phyloP scores from a whole-genome alignment of 2,329 filamentous ascomycete genomes.

The Ascochyta clinopodiicola region DNA sequence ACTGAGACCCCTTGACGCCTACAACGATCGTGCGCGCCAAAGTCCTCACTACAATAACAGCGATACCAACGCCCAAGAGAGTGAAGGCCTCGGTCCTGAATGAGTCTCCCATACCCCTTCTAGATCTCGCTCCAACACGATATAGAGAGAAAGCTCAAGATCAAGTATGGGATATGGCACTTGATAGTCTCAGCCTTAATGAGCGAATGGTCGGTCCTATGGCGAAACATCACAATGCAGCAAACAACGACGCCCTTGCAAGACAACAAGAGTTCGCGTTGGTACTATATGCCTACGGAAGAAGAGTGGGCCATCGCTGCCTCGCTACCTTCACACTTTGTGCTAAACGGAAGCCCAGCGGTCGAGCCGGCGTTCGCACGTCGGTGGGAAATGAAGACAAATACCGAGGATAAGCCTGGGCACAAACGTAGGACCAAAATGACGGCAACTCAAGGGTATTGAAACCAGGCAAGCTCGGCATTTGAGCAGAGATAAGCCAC shows the following conservation, averaged over 20 bases:
- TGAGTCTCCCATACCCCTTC: slow-evolving; percentile 14
- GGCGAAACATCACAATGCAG: background rate
- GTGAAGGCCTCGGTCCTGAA: slow-evolving; percentile 26
- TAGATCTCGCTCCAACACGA: background rate
- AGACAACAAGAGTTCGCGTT: background rate
- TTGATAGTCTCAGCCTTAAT: slow-evolving; percentile 7
- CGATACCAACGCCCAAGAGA: slow-evolving; percentile 35
- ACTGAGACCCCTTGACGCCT: slow-evolving; percentile 59
- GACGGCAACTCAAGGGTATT: background rate
- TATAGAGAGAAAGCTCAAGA: background rate
- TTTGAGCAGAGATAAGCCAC: background rate
- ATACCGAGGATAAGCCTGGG: background rate
- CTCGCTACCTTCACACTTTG: background rate
- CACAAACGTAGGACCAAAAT: background rate
- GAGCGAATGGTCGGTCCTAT: background rate
- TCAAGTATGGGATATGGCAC: slow-evolving; percentile 6
- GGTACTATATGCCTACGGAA: background rate
- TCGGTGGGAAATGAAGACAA: slow-evolving; percentile 2
- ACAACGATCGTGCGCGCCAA: slow-evolving; percentile 57
- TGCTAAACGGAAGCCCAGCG: background rate
- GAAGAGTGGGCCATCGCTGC: background rate
- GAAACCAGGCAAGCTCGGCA: background rate
- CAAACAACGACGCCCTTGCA: slow-evolving; percentile 7
- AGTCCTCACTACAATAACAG: slow-evolving; percentile 59
- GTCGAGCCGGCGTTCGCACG: slow-evolving; percentile 2